Evolutionary conservation across 1,284 basidiomycete species (phyloP), one percentile per base, ranked within the genome.

Genomic region (Ganoderma resinaceum): DNA sequence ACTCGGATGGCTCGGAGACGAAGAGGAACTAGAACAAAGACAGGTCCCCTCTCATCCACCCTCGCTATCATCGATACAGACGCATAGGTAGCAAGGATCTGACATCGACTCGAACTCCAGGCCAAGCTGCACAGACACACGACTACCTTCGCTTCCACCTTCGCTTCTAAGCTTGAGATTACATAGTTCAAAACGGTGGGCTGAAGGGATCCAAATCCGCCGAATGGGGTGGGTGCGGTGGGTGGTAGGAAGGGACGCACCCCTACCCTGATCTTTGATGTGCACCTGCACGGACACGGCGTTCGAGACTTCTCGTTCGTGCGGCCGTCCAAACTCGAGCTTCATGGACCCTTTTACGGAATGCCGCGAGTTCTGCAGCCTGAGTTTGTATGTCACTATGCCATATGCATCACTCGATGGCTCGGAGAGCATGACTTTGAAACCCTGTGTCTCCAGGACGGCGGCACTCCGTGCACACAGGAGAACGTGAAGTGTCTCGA

Each of bases 81-180:
- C 46, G 12, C n/a, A 49, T 26, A 49, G 23, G n/a, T 49, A 49
- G 46, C 46, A 49, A 2, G 46, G 46, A 49, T 49, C 46, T 6
- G 46, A 23, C 46, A 49, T 49, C n/a, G 46, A 49, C 46, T 49
- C n/a, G n/a, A 49, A 49, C n/a, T 49, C 46, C n/a, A 49, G n/a
- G n/a, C 46, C n/a, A 2, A 49, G 46, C 46, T 49, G n/a, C 46
- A 49, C n/a, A n/a, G n/a, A 49, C 23, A 49, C 9, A 26, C n/a
- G n/a, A 23, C 5, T n/a, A n/a, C n/a, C n/a, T n/a, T n/a, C n/a
- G n/a, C n/a, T 11, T 49, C 46, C 46, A 1, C 46, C 46, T 1
- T 49, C 9, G n/a, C 46, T 12, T 23, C 46, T 49, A 23, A 49
- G 46, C 46, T 49, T 49, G n/a, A 49, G 46, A 6, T 49, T n/a